Evolutionary conservation across 2,329 filamentous ascomycete species (phyloP), one percentile per base, ranked within the genome.

Genomic region (Colletotrichum lini): DNA sequence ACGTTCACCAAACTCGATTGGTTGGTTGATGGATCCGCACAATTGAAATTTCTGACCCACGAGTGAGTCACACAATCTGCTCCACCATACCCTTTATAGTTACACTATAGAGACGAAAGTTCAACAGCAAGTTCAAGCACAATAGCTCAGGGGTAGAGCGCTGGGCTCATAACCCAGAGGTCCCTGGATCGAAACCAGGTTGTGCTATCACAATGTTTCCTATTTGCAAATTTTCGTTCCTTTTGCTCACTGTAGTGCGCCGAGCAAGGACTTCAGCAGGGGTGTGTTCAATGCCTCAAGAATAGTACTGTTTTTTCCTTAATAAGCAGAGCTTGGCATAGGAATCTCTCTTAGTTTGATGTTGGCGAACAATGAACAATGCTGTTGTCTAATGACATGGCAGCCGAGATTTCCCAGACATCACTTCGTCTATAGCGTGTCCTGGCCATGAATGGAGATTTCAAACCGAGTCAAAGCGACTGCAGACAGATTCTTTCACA

Each of bases 81-180:
- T 23, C 30, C 45, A 61, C 30, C 15, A 1, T 8, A 18, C 23
- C 52, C 30, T 56, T 0, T 56, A 40, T 40, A 3, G 4, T 2
- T 2, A 16, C 1, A 49, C 21, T 30, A 8, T 5, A 10, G 6
- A 35, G 0, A 1, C 1, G 0, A 0, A 4, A 1, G 0, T 0
- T 13, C 7, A 49, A 38, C 44, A 40, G 16, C 0, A 0, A 7
- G 18, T 18, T 12, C 30, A 50, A 52, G 59, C 59, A 62, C 59
- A 62, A 62, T 62, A 62, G 59, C 59, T 62, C 59, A 62, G 59
- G 59, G 59, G 59, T 52, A 62, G 59, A 62, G 59, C 59, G 47
- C 59, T 62, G 59, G 59, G 59, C 47, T 62, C 59, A 52, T 62
- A 62, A 62, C 59, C 59, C 59, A 62, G 59, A 62, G 59, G 59